These are phyloP conservation scores for Solanum pimpinellifolium DNA, from an alignment of 257 asterid species.

Conservation along the genomic window DNA sequence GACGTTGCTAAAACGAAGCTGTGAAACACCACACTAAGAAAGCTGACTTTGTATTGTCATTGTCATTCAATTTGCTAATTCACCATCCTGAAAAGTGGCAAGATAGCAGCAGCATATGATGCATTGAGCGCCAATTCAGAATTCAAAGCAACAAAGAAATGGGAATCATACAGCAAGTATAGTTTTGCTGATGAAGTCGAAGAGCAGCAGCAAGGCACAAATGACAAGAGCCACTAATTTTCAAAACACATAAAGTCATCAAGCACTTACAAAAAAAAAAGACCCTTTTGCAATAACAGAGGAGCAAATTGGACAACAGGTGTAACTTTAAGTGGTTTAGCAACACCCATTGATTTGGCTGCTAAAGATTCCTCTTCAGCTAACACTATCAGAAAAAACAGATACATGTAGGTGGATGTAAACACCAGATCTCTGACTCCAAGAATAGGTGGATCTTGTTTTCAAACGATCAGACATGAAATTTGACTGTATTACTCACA, in stretches of 20 bases:
- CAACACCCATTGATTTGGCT: background rate
- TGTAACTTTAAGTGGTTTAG: background rate
- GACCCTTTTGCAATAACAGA: background rate
- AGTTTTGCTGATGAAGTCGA: background rate
- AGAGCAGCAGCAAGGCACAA: background rate
- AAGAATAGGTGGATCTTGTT: background rate
- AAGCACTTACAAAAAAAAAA: background rate
- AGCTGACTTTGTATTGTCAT: background rate
- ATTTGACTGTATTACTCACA: background rate
- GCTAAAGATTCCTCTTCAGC: background rate
- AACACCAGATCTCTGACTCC: background rate
- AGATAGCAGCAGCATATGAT: background rate
- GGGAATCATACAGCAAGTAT: background rate
- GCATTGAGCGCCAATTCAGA: background rate
- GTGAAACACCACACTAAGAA: background rate
- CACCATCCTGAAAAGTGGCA: background rate
- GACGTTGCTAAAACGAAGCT: background rate
- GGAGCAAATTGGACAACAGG: background rate
- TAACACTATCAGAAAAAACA: background rate
- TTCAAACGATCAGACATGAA: background rate
- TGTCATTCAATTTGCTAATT: background rate
- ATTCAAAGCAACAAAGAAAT: background rate
- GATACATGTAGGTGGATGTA: background rate
- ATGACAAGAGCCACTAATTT: background rate
- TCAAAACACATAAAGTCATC: background rate